Conservation (phyloP, 305 asterid genomes). For the Euphrasia arctica region DNA sequence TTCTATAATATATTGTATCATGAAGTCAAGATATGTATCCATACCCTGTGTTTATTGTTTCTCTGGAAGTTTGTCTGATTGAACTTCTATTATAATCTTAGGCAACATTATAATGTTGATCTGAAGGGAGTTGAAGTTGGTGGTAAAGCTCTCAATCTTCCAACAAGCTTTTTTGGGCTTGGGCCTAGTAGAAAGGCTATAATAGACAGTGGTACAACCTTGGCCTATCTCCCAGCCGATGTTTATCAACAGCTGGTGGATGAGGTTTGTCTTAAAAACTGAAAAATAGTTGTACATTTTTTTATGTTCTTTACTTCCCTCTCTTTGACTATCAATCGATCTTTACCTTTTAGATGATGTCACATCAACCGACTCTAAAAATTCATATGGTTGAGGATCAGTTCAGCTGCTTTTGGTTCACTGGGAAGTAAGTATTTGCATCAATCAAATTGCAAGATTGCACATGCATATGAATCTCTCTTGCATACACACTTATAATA, state of each 20-base stretch:
- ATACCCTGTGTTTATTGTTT: conserved; percentile 3
- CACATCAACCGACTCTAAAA: conserved; percentile 47
- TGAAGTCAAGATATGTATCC: background rate
- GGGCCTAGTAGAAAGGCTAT: conserved; percentile 39
- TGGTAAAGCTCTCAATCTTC: conserved; percentile 39
- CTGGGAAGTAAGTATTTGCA: conserved; percentile 44
- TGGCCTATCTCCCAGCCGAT: conserved; percentile 55
- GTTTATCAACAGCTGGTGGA: conserved; percentile 40
- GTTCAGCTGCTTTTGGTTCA: conserved; percentile 69
- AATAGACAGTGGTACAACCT: conserved; percentile 76
- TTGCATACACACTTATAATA: too few relatives aligned
- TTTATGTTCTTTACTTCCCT: background rate
- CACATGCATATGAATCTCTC: background rate
- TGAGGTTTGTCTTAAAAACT: conserved; percentile 35
- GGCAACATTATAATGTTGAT: conserved; percentile 51
- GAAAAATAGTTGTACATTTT: background rate
- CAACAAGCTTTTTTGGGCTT: conserved; percentile 30
- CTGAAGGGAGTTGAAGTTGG: conserved; percentile 47
- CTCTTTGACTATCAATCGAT: background rate
- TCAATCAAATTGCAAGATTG: conserved; percentile 11
- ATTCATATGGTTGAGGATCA: conserved; percentile 50
- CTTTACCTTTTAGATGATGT: conserved; percentile 36
- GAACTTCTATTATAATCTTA: conserved; percentile 25
- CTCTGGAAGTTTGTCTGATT: conserved; percentile 15
- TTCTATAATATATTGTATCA: background rate